A percentile compares a stretch with the other conserved stretches of the same genome.
These are phyloP conservation scores for Hanseniaspora occidentalis DNA, from an alignment of 805 yeast species.

Conservation along the genomic window DNA sequence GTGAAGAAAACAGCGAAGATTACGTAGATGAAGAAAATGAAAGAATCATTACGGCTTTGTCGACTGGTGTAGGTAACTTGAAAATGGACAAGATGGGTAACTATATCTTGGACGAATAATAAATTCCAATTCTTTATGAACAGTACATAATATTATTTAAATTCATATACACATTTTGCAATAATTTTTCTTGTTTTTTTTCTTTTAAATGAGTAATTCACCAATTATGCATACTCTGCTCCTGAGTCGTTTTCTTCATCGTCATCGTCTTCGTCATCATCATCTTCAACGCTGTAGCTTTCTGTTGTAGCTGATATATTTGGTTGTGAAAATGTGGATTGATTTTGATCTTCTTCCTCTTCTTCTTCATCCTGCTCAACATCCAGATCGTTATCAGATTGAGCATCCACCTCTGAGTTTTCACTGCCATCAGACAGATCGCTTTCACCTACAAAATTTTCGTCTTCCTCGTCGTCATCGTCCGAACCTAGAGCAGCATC, in stretches of 20 bases:
- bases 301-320: constrained; percentile 21
- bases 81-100: constrained; percentile 78
- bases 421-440: constrained; percentile 23
- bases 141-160: background rate
- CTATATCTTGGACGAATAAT: constrained; percentile 45
- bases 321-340: constrained; percentile 9
- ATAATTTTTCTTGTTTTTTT: constrained; percentile 9
- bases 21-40: constrained; percentile 37
- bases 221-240: constrained; percentile 26
- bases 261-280: constrained; percentile 20
- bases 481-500: constrained; percentile 19
- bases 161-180: background rate
- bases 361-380: constrained; percentile 11
- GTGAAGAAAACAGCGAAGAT: constrained; percentile 21
- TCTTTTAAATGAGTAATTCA: constrained; percentile 5
- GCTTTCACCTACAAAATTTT: constrained; percentile 21
- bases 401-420: constrained; percentile 10
- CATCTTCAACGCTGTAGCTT: constrained; percentile 24
- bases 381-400: constrained; percentile 12
- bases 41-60: constrained; percentile 58
- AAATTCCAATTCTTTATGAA: background rate
- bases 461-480: constrained; percentile 24
- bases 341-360: constrained; percentile 25
- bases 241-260: constrained; percentile 28
- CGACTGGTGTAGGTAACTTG: constrained; percentile 47